These are phyloP conservation scores for Daldinia bambusicola DNA, from an alignment of 495 filamentous ascomycete genomes.

Conservation along the genomic window DNA sequence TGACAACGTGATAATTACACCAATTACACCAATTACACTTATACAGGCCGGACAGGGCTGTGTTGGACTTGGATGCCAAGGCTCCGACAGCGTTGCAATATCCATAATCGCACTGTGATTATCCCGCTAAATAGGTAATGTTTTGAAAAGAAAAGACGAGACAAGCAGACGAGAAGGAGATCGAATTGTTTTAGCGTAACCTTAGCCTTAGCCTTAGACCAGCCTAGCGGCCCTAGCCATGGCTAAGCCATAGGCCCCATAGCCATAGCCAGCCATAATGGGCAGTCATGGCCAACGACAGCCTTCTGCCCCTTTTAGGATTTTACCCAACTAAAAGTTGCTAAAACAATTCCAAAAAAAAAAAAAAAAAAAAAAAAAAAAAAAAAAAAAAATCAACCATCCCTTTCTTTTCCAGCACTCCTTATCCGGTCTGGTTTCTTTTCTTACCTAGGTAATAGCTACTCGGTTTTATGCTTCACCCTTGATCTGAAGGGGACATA, in stretches of 20 bases:
- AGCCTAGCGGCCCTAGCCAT: too few species aligned
- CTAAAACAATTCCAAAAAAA: not conserved
- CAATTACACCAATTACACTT: constrained; percentile 14
- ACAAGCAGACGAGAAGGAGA: constrained; percentile 9
- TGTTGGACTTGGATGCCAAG: constrained; percentile 29
- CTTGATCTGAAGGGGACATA: constrained; percentile 16
- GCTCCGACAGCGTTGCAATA: constrained; percentile 24
- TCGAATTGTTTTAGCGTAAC: constrained; percentile 16
- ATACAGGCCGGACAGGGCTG: constrained; percentile 10
- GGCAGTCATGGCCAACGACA: too few species aligned
- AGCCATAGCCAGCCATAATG: too few species aligned
- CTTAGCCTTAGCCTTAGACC: constrained; percentile 7
- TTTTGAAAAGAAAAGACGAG: constrained; percentile 19
- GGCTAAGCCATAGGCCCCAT: too few species aligned
- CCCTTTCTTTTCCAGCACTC: constrained; percentile 26
- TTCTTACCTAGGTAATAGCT: constrained; percentile 1
- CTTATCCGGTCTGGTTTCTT: constrained; percentile 16
- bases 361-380: not conserved
- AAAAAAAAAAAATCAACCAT: constrained; percentile 14
- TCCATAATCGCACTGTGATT: constrained; percentile 24
- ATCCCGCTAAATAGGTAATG: constrained; percentile 21
- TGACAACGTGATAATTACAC: constrained; percentile 11
- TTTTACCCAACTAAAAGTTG: constrained; percentile 14
- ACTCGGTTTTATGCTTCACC: constrained; percentile 10
- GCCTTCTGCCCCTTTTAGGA: constrained; percentile 26